Evolutionary conservation across 2,329 filamentous ascomycete genomes (phyloP), one percentile per base, ranked within the genome.

Genomic region (Pseudocercospora pini-densiflorae): DNA sequence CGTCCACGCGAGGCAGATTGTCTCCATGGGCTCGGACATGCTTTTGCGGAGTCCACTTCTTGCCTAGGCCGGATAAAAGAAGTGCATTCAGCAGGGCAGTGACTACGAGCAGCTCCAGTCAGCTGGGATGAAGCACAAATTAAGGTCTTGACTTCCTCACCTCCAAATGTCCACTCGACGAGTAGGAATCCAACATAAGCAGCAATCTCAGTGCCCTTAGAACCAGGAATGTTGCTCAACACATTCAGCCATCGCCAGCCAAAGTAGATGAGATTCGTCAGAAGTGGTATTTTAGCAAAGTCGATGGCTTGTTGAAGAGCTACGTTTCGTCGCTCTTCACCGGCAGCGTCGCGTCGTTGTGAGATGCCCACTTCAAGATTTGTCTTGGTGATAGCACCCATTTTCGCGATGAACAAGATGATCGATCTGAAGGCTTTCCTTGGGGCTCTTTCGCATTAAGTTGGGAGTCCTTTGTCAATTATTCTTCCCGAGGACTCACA

Each of bases 31-130:
- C 58, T 27, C 67, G 51, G 19, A 66, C 59, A n/a, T 59, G 67
- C 51, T 64, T 43, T 36, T 68, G 67, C 23, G 67, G 67, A n/a
- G 59, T 64, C 67, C 67, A 68, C 16, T 54, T 66, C 53, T 68
- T 68, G 27, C 67, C 67, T 6, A 68, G 29, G 19, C 64, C 61
- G 4, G 33, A 33, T 8, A 68, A 19, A 14, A 68, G 67, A 14
- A 68, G 59, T 10, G 64, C 61, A 55, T 64, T 64, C n/a, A 68
- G 49, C 43, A 66, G 49, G 14, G 61, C 64, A 24, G 59, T 68
- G 27, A 68, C 65, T 68, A 49, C 21, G 21, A 59, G 9, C 19
- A 51, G 47, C 7, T n/a, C n/a, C 19, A 45, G 12, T n/a, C 29
- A 31, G 29, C 29, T 31, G 29, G 8, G 29, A 31, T 31, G 29